Base-by-base conservation (phyloP, 768 basidiomycete genomes). In the Filobasidium wieringae region DNA sequence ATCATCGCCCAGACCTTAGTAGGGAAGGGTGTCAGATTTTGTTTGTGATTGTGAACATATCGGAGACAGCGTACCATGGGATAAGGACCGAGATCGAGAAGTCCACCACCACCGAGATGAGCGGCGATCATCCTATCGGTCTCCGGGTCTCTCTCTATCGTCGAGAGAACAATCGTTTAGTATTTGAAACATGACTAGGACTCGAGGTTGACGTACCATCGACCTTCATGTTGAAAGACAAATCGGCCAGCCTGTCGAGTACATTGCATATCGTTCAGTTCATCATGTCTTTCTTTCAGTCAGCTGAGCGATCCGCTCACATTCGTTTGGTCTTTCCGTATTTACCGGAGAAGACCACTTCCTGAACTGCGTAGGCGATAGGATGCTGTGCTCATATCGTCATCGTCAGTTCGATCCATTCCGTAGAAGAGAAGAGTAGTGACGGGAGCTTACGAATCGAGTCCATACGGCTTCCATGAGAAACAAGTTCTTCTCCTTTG, bases 391-490 rank as follows among this genome's bases (percentile, higher is more conserved):
- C 15, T 2, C 19, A 8, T 8, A 43, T 22, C 9, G 41, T 43
- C 41, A 43, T 14, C 41, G 19, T 7, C 9, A 47, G 49, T 32
- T 51, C 14, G 24, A 51, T 7, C 15, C 49, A 4, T n/a, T 2
- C 11, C 12, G 9, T 24, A 30, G 4, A 63, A 70, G 2, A 68
- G 22, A 22, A 7, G 7, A n/a, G 4, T 27, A 41, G 11, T 15
- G 27, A 62, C n/a, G n/a, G 22, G 29, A 14, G 43, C 55, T 43
- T 57, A 85, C 83, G 77, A 87, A 88, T 33, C 86, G 79, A 33
- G 88, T 88, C 87, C 88, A 89, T 73, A 89, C 77, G 0, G 86
- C 88, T 74, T 92, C 90, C 88, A 92, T 91, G 66, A 92, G 81
- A 77, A 92, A 92, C 1, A 89, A 79, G 17, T 82, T 80, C 64